These are phyloP conservation scores for Acer campestre DNA, from an alignment of 345 rosid genomes.

Conservation along the genomic window DNA sequence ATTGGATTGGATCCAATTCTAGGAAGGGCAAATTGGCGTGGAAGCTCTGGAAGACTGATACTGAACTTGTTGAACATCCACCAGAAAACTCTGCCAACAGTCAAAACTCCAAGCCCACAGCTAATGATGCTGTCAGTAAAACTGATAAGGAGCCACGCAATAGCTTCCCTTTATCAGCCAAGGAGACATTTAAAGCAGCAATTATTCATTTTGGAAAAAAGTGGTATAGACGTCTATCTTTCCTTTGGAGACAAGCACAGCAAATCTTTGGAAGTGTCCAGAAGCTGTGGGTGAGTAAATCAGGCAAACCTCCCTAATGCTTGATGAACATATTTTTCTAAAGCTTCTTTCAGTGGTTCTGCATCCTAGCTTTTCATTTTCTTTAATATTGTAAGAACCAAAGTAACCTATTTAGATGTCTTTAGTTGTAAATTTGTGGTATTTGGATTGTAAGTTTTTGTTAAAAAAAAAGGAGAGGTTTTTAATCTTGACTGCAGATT, in stretches of 20 bases:
- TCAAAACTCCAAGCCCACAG: conserved; percentile 39
- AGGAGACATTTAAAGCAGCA: conserved; percentile 79
- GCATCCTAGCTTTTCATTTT: not conserved
- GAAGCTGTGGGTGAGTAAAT: conserved; percentile 78
- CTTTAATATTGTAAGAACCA: not conserved
- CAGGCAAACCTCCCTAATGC: not conserved
- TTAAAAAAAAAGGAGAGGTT: not conserved
- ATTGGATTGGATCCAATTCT: conserved; percentile 54
- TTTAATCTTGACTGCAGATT: not conserved
- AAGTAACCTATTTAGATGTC: not conserved
- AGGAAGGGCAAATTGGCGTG: conserved; percentile 45
- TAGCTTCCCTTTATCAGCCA: conserved; percentile 63
- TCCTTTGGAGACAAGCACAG: conserved; percentile 54
- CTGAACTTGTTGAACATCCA: conserved; percentile 48
- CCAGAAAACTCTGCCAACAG: conserved; percentile 47
- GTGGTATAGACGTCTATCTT: conserved; percentile 74
- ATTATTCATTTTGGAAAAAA: conserved; percentile 59
- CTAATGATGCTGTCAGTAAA: conserved; percentile 46
- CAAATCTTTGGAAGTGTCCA: conserved; percentile 52
- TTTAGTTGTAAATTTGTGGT: not conserved
- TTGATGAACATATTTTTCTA: not conserved
- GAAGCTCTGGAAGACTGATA: conserved; percentile 55
- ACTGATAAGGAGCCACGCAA: conserved; percentile 52
- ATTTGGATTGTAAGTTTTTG: not conserved
- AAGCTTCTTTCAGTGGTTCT: not conserved